Percentiles rank a stretch among this genome's conserved stretches.
These are phyloP conservation scores for Neltuma alba DNA, from an alignment of 306 rosid species.

Conservation along the genomic window DNA sequence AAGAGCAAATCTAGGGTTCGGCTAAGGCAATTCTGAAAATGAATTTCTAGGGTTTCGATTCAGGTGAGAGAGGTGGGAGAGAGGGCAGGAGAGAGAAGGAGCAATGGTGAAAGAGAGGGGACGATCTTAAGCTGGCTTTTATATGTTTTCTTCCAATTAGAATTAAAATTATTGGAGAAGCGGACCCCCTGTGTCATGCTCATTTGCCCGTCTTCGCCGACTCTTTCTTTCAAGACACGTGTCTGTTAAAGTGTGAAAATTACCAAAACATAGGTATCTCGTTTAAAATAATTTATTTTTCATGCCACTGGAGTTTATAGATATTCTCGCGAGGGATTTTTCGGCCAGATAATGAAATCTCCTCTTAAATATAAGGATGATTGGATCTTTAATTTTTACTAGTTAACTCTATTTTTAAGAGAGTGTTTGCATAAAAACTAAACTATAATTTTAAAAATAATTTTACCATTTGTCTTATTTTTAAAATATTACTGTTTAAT, in stretches of 20 bases:
- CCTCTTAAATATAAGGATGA: too few relatives aligned
- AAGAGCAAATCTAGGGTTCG: conserved; percentile 56
- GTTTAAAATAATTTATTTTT: too few relatives aligned
- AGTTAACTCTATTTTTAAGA: too few relatives aligned
- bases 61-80: conserved; percentile 5
- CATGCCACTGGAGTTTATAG: too few relatives aligned
- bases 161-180: conserved; percentile 8
- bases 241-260: not conserved
- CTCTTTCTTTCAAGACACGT: conserved; percentile 23
- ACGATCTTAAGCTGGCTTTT: conserved; percentile 4
- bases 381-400: too few relatives aligned
- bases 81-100: not conserved
- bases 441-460: too few relatives aligned
- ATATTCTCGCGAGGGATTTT: too few relatives aligned
- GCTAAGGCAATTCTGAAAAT: conserved; percentile 27
- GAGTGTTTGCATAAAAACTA: too few relatives aligned
- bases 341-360: too few relatives aligned
- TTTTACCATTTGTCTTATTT: too few relatives aligned
- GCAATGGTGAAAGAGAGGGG: not conserved
- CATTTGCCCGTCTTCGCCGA: not conserved
- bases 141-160: not conserved
- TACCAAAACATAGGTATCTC: not conserved
- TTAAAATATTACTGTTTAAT: too few relatives aligned
- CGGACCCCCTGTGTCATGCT: not conserved
- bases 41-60: conserved; percentile 43